Conservation (phyloP, 805 yeast species). For the Candida maltosa region DNA sequence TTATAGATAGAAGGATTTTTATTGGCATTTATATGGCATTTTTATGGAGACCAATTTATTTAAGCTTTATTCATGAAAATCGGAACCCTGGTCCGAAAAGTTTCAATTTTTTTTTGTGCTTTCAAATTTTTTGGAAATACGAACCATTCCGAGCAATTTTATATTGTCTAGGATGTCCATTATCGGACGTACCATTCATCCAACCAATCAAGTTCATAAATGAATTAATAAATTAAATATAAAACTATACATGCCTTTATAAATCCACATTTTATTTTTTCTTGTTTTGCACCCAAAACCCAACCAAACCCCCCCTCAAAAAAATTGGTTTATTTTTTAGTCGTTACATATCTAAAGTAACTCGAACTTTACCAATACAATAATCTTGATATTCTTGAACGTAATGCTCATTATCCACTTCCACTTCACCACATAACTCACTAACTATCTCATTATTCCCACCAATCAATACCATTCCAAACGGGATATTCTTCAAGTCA, state of each 20-base stretch:
- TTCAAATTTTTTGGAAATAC: conserved; percentile 1
- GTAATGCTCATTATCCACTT: conserved; percentile 28
- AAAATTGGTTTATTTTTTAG: no score
- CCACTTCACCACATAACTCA: conserved; percentile 32
- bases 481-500: conserved; percentile 29
- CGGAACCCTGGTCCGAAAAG: neutral
- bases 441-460: conserved; percentile 37
- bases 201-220: no score
- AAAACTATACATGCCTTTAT: no score
- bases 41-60: no score
- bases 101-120: neutral
- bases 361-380: conserved; percentile 39
- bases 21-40: no score
- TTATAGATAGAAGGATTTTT: no score
- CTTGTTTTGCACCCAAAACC: neutral
- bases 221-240: no score
- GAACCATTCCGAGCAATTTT: neutral
- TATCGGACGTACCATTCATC: no score
- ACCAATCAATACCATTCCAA: conserved; percentile 41
- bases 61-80: no score
- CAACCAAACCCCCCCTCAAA: neutral
- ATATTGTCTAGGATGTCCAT: neutral
- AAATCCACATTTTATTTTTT: neutral
- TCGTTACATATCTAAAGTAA: conserved; percentile 20
- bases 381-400: conserved; percentile 39